Evolutionary conservation across 163 green algal species (phyloP), one percentile per base, ranked within the genome.

Genomic region (Chlorella variabilis): DNA sequence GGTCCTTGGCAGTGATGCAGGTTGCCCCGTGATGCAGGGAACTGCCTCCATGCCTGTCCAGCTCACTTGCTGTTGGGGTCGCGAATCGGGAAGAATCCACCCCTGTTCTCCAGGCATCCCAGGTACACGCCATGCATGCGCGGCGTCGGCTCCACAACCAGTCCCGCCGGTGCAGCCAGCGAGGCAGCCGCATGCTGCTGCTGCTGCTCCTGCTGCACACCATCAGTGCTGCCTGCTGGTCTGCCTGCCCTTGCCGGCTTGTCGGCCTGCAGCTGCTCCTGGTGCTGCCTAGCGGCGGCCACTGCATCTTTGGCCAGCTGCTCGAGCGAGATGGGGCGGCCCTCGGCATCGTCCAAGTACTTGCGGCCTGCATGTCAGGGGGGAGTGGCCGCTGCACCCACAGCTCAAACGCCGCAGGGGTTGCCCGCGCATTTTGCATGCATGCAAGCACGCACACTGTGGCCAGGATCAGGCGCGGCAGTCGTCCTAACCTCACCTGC

Each of bases 101-200:
- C 48, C 25, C 42, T 62, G 62, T 91, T 91, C 82, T 93, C 89
- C 77, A 92, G 9, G 70, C 76, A 86, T 4, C 87, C 84, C 51
- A 88, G 23, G 65, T 87, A 92, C 29, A 90, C 63, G 3, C 66
- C 56, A 6, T 7, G 20, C 73, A 89, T 73, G 58, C 39, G 34
- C 17, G 25, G 41, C 23, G 34, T 13, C 34, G 18, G 4, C 66
- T 33, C 66, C 15, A 48, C 66, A 3, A 3, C 62, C 31, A 11
- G 23, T 36, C 23, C 58, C 20, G 27, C 58, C 5, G 58, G 58
- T 23, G 3, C 58, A 8, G 58, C 58, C 58, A 34, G 15, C 17
- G 23, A 5, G 11, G 4, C 8, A 31, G 18, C 42, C 20, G 68
- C 11, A 9, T 31, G 45, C 45, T 54, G 11, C 45, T 54, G 11